Percentiles rank a stretch among this genome's conserved stretches.
phyloP scores from a whole-genome alignment of 2,329 filamentous ascomycete genomes.

The Pyrenochaeta sp. region DNA sequence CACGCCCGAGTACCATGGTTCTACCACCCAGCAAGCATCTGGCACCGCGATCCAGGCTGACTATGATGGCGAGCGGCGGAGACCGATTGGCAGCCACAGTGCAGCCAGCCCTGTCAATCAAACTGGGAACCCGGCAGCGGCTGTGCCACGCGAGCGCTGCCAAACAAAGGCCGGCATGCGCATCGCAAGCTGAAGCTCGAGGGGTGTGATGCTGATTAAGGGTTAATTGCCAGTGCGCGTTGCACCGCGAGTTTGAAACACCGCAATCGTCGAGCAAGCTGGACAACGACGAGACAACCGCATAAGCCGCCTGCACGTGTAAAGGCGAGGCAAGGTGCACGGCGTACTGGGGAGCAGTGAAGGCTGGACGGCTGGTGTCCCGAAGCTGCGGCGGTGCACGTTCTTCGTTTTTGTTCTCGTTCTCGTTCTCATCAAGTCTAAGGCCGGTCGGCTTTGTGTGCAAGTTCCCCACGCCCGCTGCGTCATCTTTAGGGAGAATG shows the following conservation, averaged over 20 bases:
- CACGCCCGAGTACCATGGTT: slow-evolving; percentile 6
- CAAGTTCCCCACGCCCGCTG: slow-evolving; percentile 33
- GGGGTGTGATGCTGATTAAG: slow-evolving; percentile 14
- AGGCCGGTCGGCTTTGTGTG: slow-evolving; percentile 19
- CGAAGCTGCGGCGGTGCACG: not conserved
- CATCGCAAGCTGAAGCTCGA: slow-evolving; percentile 13
- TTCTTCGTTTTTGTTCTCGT: not conserved
- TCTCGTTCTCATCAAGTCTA: not conserved
- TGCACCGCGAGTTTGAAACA: slow-evolving; percentile 9
- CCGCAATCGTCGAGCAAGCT: not conserved
- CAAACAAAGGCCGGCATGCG: slow-evolving; percentile 4
- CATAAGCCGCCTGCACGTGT: not conserved
- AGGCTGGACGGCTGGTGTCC: not conserved
- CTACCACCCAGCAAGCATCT: not conserved
- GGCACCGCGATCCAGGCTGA: not conserved
- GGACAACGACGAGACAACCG: not conserved
- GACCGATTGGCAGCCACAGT: slow-evolving; percentile 5
- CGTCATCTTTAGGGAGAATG: slow-evolving; percentile 29
- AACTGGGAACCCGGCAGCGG: not conserved
- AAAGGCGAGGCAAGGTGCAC: not conserved
- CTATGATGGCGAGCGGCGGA: not conserved
- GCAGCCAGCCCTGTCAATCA: slow-evolving; percentile 1
- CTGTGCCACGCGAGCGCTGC: slow-evolving; percentile 9
- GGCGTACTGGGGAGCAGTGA: not conserved
- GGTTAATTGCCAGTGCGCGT: slow-evolving; percentile 4